Conservation (phyloP, 345 rosid genomes). For the Balakata baccata region DNA sequence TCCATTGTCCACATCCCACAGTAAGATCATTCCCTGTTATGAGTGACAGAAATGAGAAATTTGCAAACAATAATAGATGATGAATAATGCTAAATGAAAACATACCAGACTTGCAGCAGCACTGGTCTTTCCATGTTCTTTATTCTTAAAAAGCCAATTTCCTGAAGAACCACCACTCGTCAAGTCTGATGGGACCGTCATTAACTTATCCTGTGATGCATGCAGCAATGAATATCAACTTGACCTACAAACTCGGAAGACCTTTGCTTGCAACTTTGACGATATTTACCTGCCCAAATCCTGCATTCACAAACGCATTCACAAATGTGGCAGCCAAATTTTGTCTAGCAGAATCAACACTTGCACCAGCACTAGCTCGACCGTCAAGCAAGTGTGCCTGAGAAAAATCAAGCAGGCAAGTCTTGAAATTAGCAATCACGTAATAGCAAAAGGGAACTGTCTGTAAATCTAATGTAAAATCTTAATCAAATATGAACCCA, state of each 20-base stretch:
- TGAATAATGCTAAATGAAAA: constrained; percentile 10
- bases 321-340: constrained; percentile 95
- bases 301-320: constrained; percentile 96
- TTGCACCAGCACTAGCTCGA: constrained; percentile 66
- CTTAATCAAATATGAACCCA: neutral
- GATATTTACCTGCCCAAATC: constrained; percentile 77
- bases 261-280: constrained; percentile 10
- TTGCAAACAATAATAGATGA: neutral
- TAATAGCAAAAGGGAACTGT: neutral
- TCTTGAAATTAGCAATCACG: constrained; percentile 17
- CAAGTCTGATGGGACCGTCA: constrained; percentile 76
- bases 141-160: constrained; percentile 94
- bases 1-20: constrained; percentile 94
- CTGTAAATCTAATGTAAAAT: neutral
- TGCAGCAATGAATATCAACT: constrained; percentile 14
- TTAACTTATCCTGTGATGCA: constrained; percentile 72
- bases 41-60: constrained; percentile 15
- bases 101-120: constrained; percentile 94
- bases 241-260: neutral
- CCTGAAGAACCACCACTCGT: constrained; percentile 64
- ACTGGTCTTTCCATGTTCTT: constrained; percentile 91
- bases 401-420: constrained; percentile 11
- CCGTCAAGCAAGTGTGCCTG: constrained; percentile 98
- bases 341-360: constrained; percentile 89
- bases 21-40: constrained; percentile 78